Percentiles rank a stretch among this genome's conserved stretches.
These are phyloP conservation scores for Alternaria tenuissima DNA, from an alignment of 2,329 filamentous ascomycete genomes.

Conservation along the genomic window DNA sequence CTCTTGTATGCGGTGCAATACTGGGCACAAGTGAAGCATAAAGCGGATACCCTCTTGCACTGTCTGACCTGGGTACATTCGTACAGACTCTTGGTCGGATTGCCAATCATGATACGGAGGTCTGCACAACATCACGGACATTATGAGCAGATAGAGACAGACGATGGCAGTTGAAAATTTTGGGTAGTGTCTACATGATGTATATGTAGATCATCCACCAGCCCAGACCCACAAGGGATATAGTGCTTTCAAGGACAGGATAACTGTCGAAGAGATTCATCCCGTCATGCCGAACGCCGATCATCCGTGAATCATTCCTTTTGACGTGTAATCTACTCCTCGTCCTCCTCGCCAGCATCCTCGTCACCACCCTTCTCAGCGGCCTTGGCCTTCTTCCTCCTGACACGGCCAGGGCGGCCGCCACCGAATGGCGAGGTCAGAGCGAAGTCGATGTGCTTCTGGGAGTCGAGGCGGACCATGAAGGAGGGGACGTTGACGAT, in stretches of 20 bases:
- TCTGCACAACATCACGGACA: conserved; percentile 1
- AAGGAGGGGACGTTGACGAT: conserved; percentile 99
- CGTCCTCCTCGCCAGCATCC: conserved; percentile 90
- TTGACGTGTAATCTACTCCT: conserved; percentile 59
- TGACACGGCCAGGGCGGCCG: conserved; percentile 94
- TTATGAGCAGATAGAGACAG: conserved; percentile 12
- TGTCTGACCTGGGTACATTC: background rate
- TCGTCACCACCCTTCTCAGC: conserved; percentile 83
- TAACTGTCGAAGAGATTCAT: conserved; percentile 42
- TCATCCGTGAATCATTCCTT: conserved; percentile 47
- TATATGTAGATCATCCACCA: conserved; percentile 39
- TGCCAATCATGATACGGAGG: background rate
- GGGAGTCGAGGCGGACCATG: conserved; percentile 99
- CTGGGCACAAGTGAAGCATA: background rate
- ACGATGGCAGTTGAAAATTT: conserved; percentile 47
- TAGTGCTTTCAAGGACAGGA: conserved; percentile 42
- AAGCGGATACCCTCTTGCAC: background rate
- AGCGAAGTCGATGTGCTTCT: conserved; percentile 99
- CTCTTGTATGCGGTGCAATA: background rate
- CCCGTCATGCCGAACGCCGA: conserved; percentile 49
- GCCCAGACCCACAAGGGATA: conserved; percentile 41
- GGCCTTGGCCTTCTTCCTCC: conserved; percentile 99
- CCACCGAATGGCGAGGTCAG: conserved; percentile 97
- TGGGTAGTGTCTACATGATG: conserved; percentile 41
- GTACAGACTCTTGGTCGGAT: background rate